Evolutionary conservation across 225 moss, liverwort and hornwort genomes (phyloP), one percentile per base, ranked within the genome.

Genomic region (Pseudoscleropodium purum): DNA sequence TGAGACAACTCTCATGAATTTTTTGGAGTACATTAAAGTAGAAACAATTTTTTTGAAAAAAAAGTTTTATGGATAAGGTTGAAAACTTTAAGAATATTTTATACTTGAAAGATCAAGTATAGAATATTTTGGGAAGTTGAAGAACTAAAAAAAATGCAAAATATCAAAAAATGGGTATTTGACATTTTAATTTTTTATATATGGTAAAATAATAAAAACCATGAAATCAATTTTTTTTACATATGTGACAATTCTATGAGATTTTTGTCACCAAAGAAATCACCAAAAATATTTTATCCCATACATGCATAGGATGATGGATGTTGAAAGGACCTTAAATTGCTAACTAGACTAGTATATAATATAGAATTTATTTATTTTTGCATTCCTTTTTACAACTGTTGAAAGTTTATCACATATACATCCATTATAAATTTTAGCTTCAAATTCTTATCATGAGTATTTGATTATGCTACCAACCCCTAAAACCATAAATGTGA

Each of bases 351-450:
- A n/a, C n/a, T 0, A 14, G 1, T 41, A 14, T 0, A 69, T 39
- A 39, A 69, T 1, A 51, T 7, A 18, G 1, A 33, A 43, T 20
- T 33, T 47, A 4, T 30, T 30, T 33, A 33, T 20, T 33, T 49
- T 49, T n/a, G n/a, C n/a, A 12, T 33, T 33, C 11, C 0, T 19
- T 49, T 33, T 49, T 19, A 19, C 3, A 75, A 49, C 2, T 3
- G 0, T 25, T 39, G 15, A 8, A 72, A 41, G 5, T 13, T 9
- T 33, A 7, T 51, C 0, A 51, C 2, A 20, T 3, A 47, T 7
- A 51, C 4, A 33, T 51, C 8, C 2, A 20, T 33, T 51, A 20
- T 20, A 76, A 51, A 11, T 2, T 13, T 13, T 10, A 51, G 5
- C 21, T 18, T 51, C 33, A 51, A 33, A 51, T 13, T 49, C 7